Evolutionary conservation across 1,139 yeast genomes (phyloP).

Genomic region (Candida neerlandica): DNA sequence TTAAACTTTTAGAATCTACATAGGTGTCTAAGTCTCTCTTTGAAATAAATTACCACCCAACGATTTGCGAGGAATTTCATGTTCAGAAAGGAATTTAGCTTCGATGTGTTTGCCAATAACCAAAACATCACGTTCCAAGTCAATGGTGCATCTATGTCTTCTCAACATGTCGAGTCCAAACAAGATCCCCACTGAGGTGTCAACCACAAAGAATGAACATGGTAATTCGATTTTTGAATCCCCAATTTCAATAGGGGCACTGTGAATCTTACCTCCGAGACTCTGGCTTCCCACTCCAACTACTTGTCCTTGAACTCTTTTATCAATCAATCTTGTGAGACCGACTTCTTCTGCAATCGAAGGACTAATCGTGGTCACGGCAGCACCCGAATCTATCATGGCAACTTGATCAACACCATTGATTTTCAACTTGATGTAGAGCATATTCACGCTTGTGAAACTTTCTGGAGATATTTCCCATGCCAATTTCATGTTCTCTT

Average conservation of each 20-base stretch:
- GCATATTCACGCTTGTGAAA: constrained; percentile 80
- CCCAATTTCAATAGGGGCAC: constrained; percentile 83
- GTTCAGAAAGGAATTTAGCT: constrained; percentile 71
- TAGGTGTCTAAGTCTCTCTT: constrained; percentile 9
- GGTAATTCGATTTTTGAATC: constrained; percentile 54
- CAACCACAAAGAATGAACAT: constrained; percentile 81
- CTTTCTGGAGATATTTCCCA: constrained; percentile 89
- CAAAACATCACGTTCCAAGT: constrained; percentile 67
- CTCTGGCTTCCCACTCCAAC: constrained; percentile 86
- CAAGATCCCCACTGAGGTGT: constrained; percentile 68
- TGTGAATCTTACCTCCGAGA: constrained; percentile 83
- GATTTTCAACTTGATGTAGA: constrained; percentile 74
- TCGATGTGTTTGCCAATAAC: constrained; percentile 69
- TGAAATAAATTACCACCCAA: constrained; percentile 20
- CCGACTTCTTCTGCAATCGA: constrained; percentile 74
- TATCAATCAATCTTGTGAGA: constrained; percentile 75
- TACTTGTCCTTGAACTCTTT: constrained; percentile 78
- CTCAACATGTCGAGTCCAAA: constrained; percentile 81
- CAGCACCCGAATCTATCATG: constrained; percentile 97
- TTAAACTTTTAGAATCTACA: background rate
- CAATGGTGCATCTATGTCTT: constrained; percentile 83
- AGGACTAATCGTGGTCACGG: constrained; percentile 80
- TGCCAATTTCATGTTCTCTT: constrained; percentile 78
- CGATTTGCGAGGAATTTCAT: constrained; percentile 60
- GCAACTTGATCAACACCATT: constrained; percentile 85